Percentiles rank a stretch among this genome's conserved stretches.
Evolutionary conservation across 306 rosid genomes (phyloP).

Genomic region (Chamaecrista fasciculata): DNA sequence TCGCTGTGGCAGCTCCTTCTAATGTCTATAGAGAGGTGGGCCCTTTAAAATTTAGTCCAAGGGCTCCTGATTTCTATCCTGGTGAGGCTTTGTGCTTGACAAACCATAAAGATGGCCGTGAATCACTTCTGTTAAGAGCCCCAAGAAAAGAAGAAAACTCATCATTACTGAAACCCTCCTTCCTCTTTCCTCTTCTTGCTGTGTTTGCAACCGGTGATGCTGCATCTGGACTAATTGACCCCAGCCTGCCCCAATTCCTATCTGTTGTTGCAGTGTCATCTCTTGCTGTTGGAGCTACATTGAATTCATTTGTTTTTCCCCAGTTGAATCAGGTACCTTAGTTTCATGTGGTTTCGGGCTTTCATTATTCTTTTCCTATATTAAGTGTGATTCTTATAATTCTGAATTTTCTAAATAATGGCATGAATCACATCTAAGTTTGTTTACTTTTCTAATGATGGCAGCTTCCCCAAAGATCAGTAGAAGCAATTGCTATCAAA

Average conservation of each 20-base stretch:
- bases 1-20: slow-evolving; percentile 89
- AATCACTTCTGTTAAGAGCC: slow-evolving; percentile 80
- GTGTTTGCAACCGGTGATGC: slow-evolving; percentile 82
- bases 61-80: slow-evolving; percentile 68
- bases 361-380: neutral
- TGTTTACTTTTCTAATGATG: slow-evolving; percentile 24
- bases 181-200: slow-evolving; percentile 72
- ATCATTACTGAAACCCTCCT: slow-evolving; percentile 62
- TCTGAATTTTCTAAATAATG: slow-evolving; percentile 18
- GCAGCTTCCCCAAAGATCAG: slow-evolving; percentile 87
- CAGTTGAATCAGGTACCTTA: slow-evolving; percentile 65
- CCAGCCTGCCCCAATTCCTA: slow-evolving; percentile 75
- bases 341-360: neutral
- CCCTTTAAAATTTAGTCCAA: slow-evolving; percentile 80
- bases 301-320: slow-evolving; percentile 67
- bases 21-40: slow-evolving; percentile 72
- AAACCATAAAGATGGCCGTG: slow-evolving; percentile 90
- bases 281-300: slow-evolving; percentile 73
- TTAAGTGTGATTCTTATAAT: neutral
- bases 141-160: slow-evolving; percentile 63
- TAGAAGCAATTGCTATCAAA: slow-evolving; percentile 69
- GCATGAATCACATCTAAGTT: slow-evolving; percentile 1
- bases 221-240: slow-evolving; percentile 83
- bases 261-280: slow-evolving; percentile 72
- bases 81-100: slow-evolving; percentile 94